A percentile compares a stretch with the other conserved stretches of the same genome.
Conservation (phyloP, 331 rosid species). For the Saraca asoca region DNA sequence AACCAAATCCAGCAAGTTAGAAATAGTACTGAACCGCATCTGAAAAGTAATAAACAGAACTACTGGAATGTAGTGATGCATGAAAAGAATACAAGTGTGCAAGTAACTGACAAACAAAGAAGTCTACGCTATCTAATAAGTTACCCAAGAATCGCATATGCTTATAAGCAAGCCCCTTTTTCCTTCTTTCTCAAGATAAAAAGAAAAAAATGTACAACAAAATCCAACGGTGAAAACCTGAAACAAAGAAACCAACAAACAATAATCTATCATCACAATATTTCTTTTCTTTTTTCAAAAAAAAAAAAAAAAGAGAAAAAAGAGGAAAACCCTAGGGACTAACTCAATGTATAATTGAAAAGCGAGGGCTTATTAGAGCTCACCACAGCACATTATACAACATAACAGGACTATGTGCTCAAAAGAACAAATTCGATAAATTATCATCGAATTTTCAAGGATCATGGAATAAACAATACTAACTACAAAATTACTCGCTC, state of each 20-base stretch:
- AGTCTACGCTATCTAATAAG: constrained; percentile 34
- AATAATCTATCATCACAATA: constrained; percentile 1
- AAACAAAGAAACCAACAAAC: not conserved
- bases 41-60: too few relatives aligned
- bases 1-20: constrained; percentile 29
- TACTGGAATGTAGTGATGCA: constrained; percentile 27
- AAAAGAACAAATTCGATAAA: not conserved
- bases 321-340: not conserved
- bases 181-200: constrained; percentile 20
- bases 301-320: not conserved
- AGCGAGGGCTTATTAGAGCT: not conserved
- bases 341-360: constrained; percentile 1
- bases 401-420: not conserved
- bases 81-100: constrained; percentile 17
- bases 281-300: not conserved
- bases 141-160: constrained; percentile 35
- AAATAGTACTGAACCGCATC: too few relatives aligned
- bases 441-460: not conserved
- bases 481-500: not conserved
- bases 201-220: not conserved
- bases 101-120: constrained; percentile 18
- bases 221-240: constrained; percentile 15
- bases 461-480: not conserved
- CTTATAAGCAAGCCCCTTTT: constrained; percentile 14
- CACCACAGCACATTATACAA: not conserved